Conservation (phyloP, 768 basidiomycete genomes). For the Russula compacta region DNA sequence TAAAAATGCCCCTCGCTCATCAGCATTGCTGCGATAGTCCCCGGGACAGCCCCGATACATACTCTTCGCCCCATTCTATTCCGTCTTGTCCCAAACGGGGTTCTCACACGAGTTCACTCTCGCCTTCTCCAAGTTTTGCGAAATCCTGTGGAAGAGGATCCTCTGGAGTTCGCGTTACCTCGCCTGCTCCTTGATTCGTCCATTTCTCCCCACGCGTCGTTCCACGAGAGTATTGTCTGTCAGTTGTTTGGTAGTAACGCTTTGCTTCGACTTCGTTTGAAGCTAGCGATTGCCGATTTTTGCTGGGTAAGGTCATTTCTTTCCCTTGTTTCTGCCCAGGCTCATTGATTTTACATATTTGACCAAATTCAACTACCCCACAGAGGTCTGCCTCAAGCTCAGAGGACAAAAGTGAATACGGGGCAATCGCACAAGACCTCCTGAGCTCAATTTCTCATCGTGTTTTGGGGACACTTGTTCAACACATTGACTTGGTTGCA, state of each 20-base stretch:
- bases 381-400: constrained; percentile 2
- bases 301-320: constrained; percentile 34
- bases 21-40: constrained; percentile 23
- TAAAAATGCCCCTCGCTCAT: not conserved
- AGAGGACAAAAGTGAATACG: constrained; percentile 10
- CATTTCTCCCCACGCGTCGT: constrained; percentile 21
- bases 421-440: constrained; percentile 2
- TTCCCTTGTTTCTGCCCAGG: not conserved
- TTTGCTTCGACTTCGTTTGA: constrained; percentile 45
- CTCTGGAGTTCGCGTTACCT: constrained; percentile 27
- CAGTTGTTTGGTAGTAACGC: constrained; percentile 57
- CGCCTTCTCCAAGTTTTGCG: constrained; percentile 40
- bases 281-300: constrained; percentile 38
- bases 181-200: constrained; percentile 26
- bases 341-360: too few relatives aligned
- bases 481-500: constrained; percentile 7
- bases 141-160: constrained; percentile 29
- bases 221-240: constrained; percentile 38
- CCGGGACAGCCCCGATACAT: constrained; percentile 39
- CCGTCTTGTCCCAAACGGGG: constrained; percentile 32
- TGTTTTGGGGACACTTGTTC: constrained; percentile 9
- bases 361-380: not conserved
- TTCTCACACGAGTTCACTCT: constrained; percentile 32
- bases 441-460: constrained; percentile 11
- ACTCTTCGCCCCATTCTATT: constrained; percentile 45